These are phyloP conservation scores for Mychonastes homosphaera DNA, from an alignment of 139 green algal genomes.

Conservation along the genomic window DNA sequence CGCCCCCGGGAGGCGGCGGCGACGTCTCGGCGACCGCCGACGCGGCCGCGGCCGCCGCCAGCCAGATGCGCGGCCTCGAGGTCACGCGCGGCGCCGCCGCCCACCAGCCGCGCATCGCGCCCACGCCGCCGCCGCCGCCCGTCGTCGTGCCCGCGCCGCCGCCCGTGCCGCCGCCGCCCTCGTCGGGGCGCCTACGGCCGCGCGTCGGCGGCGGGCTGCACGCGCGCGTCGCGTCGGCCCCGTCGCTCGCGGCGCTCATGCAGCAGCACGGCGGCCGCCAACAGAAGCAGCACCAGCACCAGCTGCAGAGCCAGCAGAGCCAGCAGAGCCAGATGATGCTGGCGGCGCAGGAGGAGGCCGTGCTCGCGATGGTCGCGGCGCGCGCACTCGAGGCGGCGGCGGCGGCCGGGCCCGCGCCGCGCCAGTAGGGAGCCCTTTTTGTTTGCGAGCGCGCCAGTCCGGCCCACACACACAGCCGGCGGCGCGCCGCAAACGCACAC, in stretches of 20 bases:
- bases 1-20: too few relatives aligned
- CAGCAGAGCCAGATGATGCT: neutral
- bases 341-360: neutral
- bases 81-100: neutral
- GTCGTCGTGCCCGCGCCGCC: conserved; percentile 4
- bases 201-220: neutral
- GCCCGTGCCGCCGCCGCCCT: conserved; percentile 1
- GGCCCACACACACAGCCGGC: too few relatives aligned
- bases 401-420: neutral
- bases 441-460: neutral
- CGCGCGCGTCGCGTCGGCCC: neutral
- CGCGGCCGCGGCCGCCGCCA: neutral
- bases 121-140: neutral
- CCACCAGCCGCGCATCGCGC: neutral
- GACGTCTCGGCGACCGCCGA: too few relatives aligned
- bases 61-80: neutral
- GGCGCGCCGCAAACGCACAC: too few relatives aligned
- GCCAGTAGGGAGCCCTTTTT: neutral
- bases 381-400: too few relatives aligned
- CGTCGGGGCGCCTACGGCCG: conserved; percentile 5
- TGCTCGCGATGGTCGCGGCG: neutral
- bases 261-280: neutral
- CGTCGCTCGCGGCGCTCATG: neutral
- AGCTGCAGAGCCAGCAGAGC: neutral
- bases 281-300: conserved; percentile 5